A percentile compares a stretch with the other conserved stretches of the same genome.
phyloP scores from a whole-genome alignment of 176 grass and related monocot genomes.

The Eragrostis nindensis region DNA sequence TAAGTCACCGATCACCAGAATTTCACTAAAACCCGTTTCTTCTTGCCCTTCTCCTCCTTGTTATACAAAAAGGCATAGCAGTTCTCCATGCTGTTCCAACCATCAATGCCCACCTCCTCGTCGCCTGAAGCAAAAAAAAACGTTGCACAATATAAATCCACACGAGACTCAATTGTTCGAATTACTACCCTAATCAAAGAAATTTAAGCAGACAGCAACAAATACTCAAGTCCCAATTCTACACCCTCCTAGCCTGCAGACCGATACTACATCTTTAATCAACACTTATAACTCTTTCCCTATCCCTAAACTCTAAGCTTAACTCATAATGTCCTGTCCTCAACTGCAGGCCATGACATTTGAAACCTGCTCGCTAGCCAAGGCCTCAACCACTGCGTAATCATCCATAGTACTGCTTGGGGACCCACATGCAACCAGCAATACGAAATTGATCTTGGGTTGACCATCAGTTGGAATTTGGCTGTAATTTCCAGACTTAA shows the following conservation, averaged over 20 bases:
- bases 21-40: conserved; percentile 65
- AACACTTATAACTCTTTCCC: neutral
- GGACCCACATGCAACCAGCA: neutral
- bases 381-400: too few species aligned
- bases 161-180: neutral
- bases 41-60: conserved; percentile 71
- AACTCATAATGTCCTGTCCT: neutral
- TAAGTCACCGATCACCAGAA: conserved; percentile 65
- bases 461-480: neutral
- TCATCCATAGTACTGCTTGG: neutral
- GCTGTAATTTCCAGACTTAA: too few species aligned
- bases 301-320: neutral
- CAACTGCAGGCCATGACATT: neutral
- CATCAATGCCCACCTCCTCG: conserved; percentile 75
- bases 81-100: conserved; percentile 76
- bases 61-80: conserved; percentile 72
- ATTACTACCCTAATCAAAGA: neutral
- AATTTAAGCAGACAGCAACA: neutral
- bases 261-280: neutral
- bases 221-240: neutral
- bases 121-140: conserved; percentile 38
- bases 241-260: neutral
- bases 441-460: neutral
- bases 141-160: neutral
- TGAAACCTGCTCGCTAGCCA: neutral